A percentile compares a stretch with the other conserved stretches of the same genome.
Evolutionary conservation across 805 yeast genomes (phyloP).

Genomic region (Ogataea paraovalis): DNA sequence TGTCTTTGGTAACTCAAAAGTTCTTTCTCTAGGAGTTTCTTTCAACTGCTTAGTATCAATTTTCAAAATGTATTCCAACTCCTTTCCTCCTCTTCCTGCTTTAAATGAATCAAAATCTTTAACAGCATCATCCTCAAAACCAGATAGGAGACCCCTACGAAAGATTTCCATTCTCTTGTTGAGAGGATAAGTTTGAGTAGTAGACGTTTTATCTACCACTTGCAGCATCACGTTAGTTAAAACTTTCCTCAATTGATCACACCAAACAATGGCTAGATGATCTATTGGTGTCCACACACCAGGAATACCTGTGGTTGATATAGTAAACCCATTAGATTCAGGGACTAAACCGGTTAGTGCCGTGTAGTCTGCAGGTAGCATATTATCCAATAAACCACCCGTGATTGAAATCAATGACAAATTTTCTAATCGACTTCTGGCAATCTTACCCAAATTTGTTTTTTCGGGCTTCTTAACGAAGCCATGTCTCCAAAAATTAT

Average conservation of each 20-base stretch:
- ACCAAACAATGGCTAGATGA: constrained; percentile 95
- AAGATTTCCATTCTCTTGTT: constrained; percentile 56
- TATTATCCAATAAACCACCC: constrained; percentile 77
- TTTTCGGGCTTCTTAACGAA: constrained; percentile 29
- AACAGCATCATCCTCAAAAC: constrained; percentile 45
- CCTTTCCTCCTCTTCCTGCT: constrained; percentile 14
- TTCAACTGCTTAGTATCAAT: constrained; percentile 32
- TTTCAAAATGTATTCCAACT: constrained; percentile 24
- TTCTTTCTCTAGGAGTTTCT: constrained; percentile 28
- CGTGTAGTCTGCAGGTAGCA: constrained; percentile 89
- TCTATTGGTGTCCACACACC: constrained; percentile 92
- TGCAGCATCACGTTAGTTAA: constrained; percentile 58
- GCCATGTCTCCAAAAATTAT: constrained; percentile 76
- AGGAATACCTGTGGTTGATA: constrained; percentile 82
- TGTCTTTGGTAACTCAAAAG: constrained; percentile 25
- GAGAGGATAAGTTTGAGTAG: constrained; percentile 50
- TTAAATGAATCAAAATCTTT: constrained; percentile 26
- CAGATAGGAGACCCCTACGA: constrained; percentile 43
- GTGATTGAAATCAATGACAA: constrained; percentile 80
- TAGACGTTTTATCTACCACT: constrained; percentile 46
- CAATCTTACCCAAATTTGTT: constrained; percentile 27
- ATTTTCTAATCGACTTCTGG: constrained; percentile 45
- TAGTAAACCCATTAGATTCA: constrained; percentile 70
- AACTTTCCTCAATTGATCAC: constrained; percentile 73
- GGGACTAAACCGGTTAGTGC: constrained; percentile 71